Conservation (phyloP, 2,329 filamentous ascomycete genomes). For the Fusarium veterinarium region DNA sequence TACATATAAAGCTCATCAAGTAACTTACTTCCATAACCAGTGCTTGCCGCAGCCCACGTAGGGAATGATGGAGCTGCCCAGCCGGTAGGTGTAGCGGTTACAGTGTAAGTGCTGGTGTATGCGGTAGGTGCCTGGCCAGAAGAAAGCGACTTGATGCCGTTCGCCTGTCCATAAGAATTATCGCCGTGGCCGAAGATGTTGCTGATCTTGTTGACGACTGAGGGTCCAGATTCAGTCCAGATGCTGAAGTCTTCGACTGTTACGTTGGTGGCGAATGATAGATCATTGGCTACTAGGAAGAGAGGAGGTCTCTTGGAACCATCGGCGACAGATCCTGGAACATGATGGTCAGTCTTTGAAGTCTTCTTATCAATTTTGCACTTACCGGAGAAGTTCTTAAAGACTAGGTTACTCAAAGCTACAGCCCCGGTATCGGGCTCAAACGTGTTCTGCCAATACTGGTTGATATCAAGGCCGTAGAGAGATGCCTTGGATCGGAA, state of each 20-base stretch:
- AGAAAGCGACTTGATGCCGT: neutral
- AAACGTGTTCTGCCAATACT: neutral
- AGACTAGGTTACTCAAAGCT: neutral
- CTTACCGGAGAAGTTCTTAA: neutral
- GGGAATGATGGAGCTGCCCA: neutral
- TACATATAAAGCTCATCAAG: rapidly evolving
- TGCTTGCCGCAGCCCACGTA: neutral
- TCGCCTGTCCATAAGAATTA: neutral
- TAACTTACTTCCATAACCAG: neutral
- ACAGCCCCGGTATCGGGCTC: neutral
- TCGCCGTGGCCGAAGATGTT: neutral
- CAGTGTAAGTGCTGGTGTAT: neutral
- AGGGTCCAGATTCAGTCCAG: neutral
- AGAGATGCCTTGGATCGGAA: neutral
- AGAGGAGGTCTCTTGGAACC: neutral
- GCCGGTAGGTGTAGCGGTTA: neutral
- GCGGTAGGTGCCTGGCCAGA: neutral
- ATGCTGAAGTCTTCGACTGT: neutral
- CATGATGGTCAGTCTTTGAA: neutral
- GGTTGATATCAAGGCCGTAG: neutral
- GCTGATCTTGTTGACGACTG: neutral
- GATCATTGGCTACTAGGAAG: neutral
- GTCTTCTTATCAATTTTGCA: rapidly evolving
- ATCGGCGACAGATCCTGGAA: neutral
- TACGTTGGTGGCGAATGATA: neutral